phyloP scores from a whole-genome alignment of 2,329 filamentous ascomycete species.

The Penicillium sp. region DNA sequence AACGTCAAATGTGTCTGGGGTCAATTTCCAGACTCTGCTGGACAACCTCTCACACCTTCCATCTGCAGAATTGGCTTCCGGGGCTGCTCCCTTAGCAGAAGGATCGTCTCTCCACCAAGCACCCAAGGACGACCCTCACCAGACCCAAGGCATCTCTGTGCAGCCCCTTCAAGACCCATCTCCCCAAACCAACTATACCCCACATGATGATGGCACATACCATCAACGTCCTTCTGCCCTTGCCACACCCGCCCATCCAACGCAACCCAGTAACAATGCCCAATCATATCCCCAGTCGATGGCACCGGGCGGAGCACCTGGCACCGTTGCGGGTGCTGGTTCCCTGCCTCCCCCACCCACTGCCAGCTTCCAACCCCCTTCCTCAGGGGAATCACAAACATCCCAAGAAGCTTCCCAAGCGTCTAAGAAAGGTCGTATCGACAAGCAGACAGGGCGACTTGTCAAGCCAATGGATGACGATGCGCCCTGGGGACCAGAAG shows the following conservation, averaged over 20 bases:
- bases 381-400: constrained; percentile 21
- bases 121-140: constrained; percentile 30
- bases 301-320: constrained; percentile 35
- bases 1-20: constrained; percentile 32
- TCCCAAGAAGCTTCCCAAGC: constrained; percentile 24
- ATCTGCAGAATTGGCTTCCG: constrained; percentile 28
- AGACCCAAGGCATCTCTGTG: constrained; percentile 43
- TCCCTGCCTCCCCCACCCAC: constrained; percentile 42
- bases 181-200: constrained; percentile 38
- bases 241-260: constrained; percentile 30
- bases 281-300: constrained; percentile 26
- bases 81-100: constrained; percentile 25
- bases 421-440: constrained; percentile 26
- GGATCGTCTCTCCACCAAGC: constrained; percentile 32
- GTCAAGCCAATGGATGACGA: constrained; percentile 38
- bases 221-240: constrained; percentile 34
- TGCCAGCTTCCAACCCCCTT: constrained; percentile 37
- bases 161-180: constrained; percentile 47
- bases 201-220: constrained; percentile 42
- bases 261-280: constrained; percentile 37
- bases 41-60: constrained; percentile 47
- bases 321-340: constrained; percentile 34
- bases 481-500: constrained; percentile 49
- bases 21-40: constrained; percentile 51
- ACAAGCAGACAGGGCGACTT: constrained; percentile 25